A percentile compares a stretch with the other conserved stretches of the same genome.
phyloP scores from a whole-genome alignment of 2,329 filamentous ascomycete genomes.

The Ophiostoma himal-ulmi region DNA sequence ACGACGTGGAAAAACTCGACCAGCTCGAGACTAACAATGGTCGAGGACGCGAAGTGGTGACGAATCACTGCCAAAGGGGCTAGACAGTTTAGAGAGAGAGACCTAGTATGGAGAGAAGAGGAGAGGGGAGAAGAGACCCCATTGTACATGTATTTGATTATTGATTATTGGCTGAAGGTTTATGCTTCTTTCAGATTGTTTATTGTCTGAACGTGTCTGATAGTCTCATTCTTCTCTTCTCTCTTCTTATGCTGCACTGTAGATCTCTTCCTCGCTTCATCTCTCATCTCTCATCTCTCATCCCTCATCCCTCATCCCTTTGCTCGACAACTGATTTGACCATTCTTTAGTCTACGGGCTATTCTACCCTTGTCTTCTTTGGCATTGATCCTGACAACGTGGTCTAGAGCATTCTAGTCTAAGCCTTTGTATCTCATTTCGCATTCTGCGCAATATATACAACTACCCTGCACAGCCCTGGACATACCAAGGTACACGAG shows the following conservation, averaged over 20 bases:
- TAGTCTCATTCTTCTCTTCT: too few species aligned
- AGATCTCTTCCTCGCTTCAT: too few species aligned
- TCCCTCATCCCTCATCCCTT: too few species aligned
- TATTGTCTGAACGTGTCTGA: not conserved
- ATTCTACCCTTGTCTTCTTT: not conserved
- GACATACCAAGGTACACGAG: not conserved
- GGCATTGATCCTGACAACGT: not conserved
- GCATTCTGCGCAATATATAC: not conserved
- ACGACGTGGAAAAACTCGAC: not conserved
- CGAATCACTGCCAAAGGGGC: slow-evolving; percentile 4
- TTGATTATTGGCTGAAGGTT: not conserved
- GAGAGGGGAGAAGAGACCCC: not conserved
- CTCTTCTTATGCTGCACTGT: too few species aligned
- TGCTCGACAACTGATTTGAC: too few species aligned
- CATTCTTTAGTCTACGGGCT: too few species aligned
- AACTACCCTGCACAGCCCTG: not conserved
- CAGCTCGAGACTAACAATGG: not conserved
- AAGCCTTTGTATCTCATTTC: too few species aligned
- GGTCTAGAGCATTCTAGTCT: too few species aligned
- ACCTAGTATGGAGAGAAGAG: too few species aligned
- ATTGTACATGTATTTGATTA: not conserved
- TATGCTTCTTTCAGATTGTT: not conserved
- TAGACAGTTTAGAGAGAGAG: not conserved
- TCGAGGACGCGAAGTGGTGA: slow-evolving; percentile 1
- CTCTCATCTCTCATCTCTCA: too few species aligned